Evolutionary conservation across 805 yeast genomes (phyloP).

Genomic region (Torulaspora delbrueckii): DNA sequence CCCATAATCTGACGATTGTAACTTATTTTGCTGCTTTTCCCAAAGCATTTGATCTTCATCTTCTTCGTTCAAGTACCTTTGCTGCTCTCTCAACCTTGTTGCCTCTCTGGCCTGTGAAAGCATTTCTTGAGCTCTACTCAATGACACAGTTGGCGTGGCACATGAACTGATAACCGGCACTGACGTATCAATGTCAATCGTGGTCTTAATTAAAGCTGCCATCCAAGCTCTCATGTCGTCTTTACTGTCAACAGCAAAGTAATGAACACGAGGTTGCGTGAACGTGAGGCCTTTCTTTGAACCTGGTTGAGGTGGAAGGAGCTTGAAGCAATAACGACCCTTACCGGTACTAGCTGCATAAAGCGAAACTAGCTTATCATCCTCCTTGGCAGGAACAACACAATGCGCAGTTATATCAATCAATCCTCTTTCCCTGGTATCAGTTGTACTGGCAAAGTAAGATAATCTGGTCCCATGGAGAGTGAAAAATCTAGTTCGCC

Average conservation of each 20-base stretch:
- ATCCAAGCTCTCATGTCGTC: conserved; percentile 96
- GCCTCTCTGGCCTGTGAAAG: conserved; percentile 78
- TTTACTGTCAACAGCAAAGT: conserved; percentile 86
- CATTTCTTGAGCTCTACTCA: conserved; percentile 81
- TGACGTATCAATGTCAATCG: conserved; percentile 90
- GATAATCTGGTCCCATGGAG: conserved; percentile 91
- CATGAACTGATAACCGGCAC: conserved; percentile 91
- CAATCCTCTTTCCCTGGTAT: conserved; percentile 81
- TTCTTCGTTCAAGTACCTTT: conserved; percentile 27
- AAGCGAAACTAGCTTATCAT: conserved; percentile 77
- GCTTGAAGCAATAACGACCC: conserved; percentile 88
- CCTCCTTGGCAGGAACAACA: conserved; percentile 77
- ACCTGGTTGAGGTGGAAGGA: conserved; percentile 97
- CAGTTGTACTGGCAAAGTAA: conserved; percentile 73
- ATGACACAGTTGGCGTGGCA: conserved; percentile 89
- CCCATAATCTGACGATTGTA: conserved; percentile 6
- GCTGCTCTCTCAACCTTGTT: conserved; percentile 51
- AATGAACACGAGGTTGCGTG: conserved; percentile 93
- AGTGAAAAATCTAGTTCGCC: conserved; percentile 83
- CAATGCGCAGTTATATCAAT: conserved; percentile 94
- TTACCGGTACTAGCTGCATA: conserved; percentile 92
- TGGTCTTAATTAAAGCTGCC: conserved; percentile 90
- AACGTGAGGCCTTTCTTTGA: conserved; percentile 90
- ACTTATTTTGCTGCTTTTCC: conserved; percentile 30
- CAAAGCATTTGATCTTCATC: conserved; percentile 31